Conservation (phyloP, 2,329 filamentous ascomycete species). For the Teratosphaeria destructans region DNA sequence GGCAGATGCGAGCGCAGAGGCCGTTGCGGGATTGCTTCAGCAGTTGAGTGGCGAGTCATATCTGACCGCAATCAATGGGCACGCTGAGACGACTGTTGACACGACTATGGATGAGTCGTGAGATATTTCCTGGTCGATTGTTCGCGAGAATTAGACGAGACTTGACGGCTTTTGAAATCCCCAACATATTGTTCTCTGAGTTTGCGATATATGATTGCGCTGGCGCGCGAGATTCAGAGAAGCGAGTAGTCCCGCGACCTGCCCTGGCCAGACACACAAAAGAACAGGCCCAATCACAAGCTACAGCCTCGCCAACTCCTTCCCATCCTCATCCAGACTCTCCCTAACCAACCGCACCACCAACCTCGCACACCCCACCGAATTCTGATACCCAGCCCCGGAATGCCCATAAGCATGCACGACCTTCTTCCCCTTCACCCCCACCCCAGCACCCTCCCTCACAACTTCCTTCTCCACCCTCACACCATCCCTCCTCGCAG, state of each 20-base stretch:
- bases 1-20: conserved; percentile 37
- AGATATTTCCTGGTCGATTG: not conserved
- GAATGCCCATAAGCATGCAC: conserved; percentile 41
- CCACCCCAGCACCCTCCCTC: not conserved
- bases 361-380: conserved; percentile 18
- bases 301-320: not conserved
- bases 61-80: not conserved
- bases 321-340: conserved; percentile 5
- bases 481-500: conserved; percentile 33
- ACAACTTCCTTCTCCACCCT: conserved; percentile 33
- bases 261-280: no score
- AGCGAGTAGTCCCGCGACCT: not conserved
- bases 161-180: not conserved
- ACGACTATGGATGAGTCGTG: not conserved
- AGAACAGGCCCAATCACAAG: not conserved
- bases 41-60: conserved; percentile 4
- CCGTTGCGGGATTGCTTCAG: conserved; percentile 37
- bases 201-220: no score
- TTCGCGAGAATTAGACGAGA: not conserved
- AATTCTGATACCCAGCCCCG: conserved; percentile 33
- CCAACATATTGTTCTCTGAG: not conserved
- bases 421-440: conserved; percentile 21
- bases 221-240: no score
- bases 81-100: not conserved
- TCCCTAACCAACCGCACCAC: conserved; percentile 20